These are phyloP conservation scores for Lolium rigidum DNA, from an alignment of 176 grass and related monocot genomes.

Conservation along the genomic window DNA sequence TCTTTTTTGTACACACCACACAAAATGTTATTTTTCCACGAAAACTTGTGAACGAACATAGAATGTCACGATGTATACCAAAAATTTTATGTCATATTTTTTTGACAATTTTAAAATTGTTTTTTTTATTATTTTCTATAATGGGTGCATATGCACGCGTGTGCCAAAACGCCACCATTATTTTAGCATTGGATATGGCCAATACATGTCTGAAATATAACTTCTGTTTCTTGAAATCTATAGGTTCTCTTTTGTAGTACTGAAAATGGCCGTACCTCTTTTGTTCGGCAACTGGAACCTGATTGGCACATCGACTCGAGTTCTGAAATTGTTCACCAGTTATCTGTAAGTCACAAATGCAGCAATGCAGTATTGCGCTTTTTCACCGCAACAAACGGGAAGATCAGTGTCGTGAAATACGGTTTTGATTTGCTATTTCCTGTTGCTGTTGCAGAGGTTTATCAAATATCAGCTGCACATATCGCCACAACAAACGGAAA, in stretches of 20 bases:
- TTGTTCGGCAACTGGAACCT: conserved; percentile 97
- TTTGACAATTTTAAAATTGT: no score
- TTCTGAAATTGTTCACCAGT: conserved; percentile 89
- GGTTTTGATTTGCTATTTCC: conserved; percentile 35
- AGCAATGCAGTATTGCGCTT: neutral
- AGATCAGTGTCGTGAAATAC: neutral
- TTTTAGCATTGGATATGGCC: conserved; percentile 7
- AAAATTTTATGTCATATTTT: no score
- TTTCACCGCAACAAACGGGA: neutral
- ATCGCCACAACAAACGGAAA: conserved; percentile 64
- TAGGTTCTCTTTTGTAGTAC: conserved; percentile 97
- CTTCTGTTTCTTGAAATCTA: conserved; percentile 38
- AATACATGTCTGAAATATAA: conserved; percentile 28
- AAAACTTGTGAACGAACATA: no score
- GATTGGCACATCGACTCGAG: conserved; percentile 99
- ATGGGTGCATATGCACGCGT: no score
- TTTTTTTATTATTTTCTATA: no score
- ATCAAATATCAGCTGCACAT: conserved; percentile 94
- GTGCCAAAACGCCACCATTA: no score
- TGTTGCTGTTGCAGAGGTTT: conserved; percentile 87
- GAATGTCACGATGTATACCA: no score
- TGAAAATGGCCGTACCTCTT: conserved; percentile 88
- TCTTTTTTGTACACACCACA: no score
- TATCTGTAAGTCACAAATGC: conserved; percentile 75
- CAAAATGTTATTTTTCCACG: no score